Conservation (phyloP, 2,329 filamentous ascomycete species). For the Endoconidiophora laricicola region DNA sequence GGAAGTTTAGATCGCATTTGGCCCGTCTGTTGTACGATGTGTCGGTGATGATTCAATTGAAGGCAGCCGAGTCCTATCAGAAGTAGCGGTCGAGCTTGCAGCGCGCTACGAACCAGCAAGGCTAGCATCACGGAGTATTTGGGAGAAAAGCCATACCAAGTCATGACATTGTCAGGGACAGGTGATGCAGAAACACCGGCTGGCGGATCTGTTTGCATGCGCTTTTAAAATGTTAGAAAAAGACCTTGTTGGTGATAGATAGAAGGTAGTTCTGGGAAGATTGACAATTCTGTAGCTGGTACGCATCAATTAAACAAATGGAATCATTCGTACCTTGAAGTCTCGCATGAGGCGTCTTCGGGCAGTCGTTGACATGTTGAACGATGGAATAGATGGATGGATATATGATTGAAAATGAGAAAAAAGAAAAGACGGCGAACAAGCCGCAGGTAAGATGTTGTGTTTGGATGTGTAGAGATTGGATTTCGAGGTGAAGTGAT, state of each 20-base stretch:
- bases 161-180: conserved; percentile 94
- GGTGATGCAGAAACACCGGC: conserved; percentile 93
- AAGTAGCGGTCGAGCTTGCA: too few relatives aligned
- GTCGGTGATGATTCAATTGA: neutral
- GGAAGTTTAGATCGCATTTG: too few relatives aligned
- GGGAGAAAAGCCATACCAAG: conserved; percentile 44
- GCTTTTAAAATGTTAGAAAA: conserved; percentile 33
- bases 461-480: neutral
- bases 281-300: too few relatives aligned
- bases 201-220: conserved; percentile 98
- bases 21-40: neutral
- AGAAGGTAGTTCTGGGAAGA: neutral
- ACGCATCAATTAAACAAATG: too few relatives aligned
- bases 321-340: conserved; percentile 61
- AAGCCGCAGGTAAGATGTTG: neutral
- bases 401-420: neutral
- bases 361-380: conserved; percentile 67
- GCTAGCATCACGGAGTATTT: neutral
- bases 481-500: neutral
- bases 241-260: neutral
- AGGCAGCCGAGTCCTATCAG: too few relatives aligned
- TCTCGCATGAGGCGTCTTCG: conserved; percentile 95
- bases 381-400: neutral
- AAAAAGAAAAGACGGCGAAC: neutral
- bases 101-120: too few relatives aligned